Base-by-base conservation (phyloP, 805 yeast species). In the Kazachstania viticola region DNA sequence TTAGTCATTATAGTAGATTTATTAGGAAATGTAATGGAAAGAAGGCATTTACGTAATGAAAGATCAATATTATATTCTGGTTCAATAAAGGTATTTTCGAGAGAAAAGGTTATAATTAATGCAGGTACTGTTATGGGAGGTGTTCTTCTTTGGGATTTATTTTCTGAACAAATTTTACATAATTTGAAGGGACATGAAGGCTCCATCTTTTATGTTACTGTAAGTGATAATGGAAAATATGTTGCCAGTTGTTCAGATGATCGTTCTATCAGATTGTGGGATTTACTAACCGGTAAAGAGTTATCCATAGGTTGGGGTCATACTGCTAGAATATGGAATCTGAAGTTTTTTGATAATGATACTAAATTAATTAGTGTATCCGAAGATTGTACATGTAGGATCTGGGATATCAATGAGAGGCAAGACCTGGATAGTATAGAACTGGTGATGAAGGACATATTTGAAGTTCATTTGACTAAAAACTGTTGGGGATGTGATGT, bases 51-150 rank as follows among this genome's bases (percentile, higher is more conserved):
- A 16, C 71, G 76, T 45, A 67, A 68, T 14, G 93, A 83, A 55
- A 76, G 79, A 41, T 80, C 94, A 2, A 79, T 88, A 28, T 62
- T 91, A 22, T 91, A 91, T 51, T 82, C 95, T 5, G 98, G 97
- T 0, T 66, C 82, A 2, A 69, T 88, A 24, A 65, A 64, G 32
- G 67, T 67, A 1, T 42, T 69, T 13, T 36, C 53, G 3, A 50
- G 54, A 9, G 62, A 58, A 5, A 52, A 56, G 23, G 69, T 77
- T 0, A 50, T 69, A 4, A 65, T 84, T 11, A 84, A 84, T 17
- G 87, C 95, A 0, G 98, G 98, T 16, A 88, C 98, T 0, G 96
- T 88, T 3, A 75, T 87, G 76, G 77, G 78, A 29, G 95, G 96
- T 11, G 75, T 83, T 2, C 60, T 81, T 3, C 60, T 85, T 2